Evolutionary conservation across 2,329 filamentous ascomycete species (phyloP).

Genomic region (Stachybotrys chlorohalonatus): DNA sequence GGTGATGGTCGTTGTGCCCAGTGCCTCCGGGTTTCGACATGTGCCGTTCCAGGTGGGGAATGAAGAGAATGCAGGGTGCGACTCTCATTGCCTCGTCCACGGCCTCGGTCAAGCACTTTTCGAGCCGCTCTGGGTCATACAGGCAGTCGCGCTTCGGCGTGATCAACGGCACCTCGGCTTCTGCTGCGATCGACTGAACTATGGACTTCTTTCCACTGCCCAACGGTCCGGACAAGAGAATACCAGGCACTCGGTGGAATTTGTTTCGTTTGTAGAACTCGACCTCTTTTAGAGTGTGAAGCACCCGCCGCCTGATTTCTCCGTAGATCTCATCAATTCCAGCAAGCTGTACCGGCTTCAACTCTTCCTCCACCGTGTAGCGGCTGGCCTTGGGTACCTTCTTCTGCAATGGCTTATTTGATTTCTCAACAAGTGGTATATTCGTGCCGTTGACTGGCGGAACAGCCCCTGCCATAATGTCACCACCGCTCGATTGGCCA

Average conservation of each 20-base stretch:
- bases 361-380: slow-evolving; percentile 18
- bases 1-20: slow-evolving; percentile 81
- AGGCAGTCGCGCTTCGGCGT: slow-evolving; percentile 30
- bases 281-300: slow-evolving; percentile 10
- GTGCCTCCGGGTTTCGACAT: slow-evolving; percentile 75
- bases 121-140: slow-evolving; percentile 27
- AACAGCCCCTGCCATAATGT: neutral
- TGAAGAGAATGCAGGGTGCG: slow-evolving; percentile 83
- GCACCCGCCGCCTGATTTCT: slow-evolving; percentile 8
- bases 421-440: slow-evolving; percentile 6
- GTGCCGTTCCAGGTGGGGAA: slow-evolving; percentile 77
- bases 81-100: slow-evolving; percentile 73
- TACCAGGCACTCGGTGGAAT: slow-evolving; percentile 32
- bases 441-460: neutral
- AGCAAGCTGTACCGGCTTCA: slow-evolving; percentile 13
- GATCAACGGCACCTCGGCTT: slow-evolving; percentile 65
- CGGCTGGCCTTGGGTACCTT: slow-evolving; percentile 20
- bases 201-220: slow-evolving; percentile 77
- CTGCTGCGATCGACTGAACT: slow-evolving; percentile 63
- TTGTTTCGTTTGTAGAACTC: slow-evolving; percentile 7
- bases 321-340: slow-evolving; percentile 18
- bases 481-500: slow-evolving; percentile 8
- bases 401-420: slow-evolving; percentile 17
- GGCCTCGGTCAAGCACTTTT: slow-evolving; percentile 28
- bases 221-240: slow-evolving; percentile 69